Percentiles rank a stretch among this genome's conserved stretches.
phyloP scores from a whole-genome alignment of 2,329 filamentous ascomycete genomes.

The Trichocomaceae sp. region DNA sequence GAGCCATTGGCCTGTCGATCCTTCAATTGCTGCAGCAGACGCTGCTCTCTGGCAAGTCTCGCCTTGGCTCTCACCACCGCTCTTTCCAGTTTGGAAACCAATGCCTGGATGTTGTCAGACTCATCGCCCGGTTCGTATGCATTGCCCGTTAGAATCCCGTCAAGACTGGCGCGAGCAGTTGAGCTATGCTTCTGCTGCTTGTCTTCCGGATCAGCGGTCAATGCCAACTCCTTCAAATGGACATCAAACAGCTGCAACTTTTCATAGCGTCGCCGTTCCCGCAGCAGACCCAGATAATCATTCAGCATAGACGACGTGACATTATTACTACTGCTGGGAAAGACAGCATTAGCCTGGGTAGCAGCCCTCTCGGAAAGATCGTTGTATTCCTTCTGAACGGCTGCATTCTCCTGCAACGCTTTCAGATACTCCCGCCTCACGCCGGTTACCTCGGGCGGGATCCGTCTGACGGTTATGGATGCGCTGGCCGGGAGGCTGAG shows the following conservation, averaged over 20 bases:
- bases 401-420: constrained; percentile 38
- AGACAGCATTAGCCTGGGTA: constrained; percentile 8
- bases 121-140: constrained; percentile 2
- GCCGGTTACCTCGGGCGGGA: constrained; percentile 36
- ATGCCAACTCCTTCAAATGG: constrained; percentile 37
- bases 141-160: constrained; percentile 12
- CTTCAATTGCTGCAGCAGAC: constrained; percentile 28
- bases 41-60: constrained; percentile 32
- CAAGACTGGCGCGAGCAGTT: constrained; percentile 15
- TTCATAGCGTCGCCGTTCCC: constrained; percentile 39
- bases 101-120: constrained; percentile 23
- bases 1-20: constrained; percentile 16
- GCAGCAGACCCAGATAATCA: constrained; percentile 41
- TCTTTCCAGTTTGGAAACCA: constrained; percentile 34
- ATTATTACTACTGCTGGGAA: constrained; percentile 12
- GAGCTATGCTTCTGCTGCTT: constrained; percentile 8
- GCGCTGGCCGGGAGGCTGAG: constrained; percentile 29
- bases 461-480: constrained; percentile 27
- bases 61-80: constrained; percentile 33
- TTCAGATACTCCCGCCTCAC: constrained; percentile 41
- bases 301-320: constrained; percentile 22
- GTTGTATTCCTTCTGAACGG: constrained; percentile 35
- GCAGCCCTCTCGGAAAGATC: constrained; percentile 28
- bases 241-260: constrained; percentile 44
- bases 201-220: not conserved